Evolutionary conservation across 1,284 basidiomycete species (phyloP).

Genomic region (Leccinum griseonigrum): DNA sequence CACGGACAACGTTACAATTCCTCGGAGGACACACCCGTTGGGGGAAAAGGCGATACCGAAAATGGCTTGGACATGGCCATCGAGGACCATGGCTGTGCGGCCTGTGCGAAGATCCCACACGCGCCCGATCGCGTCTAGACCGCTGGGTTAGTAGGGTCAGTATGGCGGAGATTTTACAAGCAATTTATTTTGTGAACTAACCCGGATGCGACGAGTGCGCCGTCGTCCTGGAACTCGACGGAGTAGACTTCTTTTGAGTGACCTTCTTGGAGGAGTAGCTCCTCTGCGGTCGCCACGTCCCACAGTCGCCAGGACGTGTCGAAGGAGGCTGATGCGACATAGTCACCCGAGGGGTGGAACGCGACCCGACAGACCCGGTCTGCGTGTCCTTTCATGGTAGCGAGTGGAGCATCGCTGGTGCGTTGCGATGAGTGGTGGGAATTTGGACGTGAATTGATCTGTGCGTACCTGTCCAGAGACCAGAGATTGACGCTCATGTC

Average conservation of each 20-base stretch:
- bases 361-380: slow-evolving; percentile 91
- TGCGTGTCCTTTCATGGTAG: slow-evolving; percentile 84
- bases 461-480: slow-evolving; percentile 75
- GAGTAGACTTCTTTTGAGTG: slow-evolving; percentile 97
- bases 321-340: slow-evolving; percentile 93
- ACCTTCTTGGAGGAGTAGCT: slow-evolving; percentile 91
- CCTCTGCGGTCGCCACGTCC: slow-evolving; percentile 82
- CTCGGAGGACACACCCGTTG: slow-evolving; percentile 68
- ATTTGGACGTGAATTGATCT: slow-evolving; percentile 2
- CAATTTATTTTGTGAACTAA: slow-evolving; percentile 28
- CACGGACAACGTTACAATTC: slow-evolving; percentile 6
- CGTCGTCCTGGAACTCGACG: slow-evolving; percentile 94
- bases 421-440: slow-evolving; percentile 51
- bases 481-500: slow-evolving; percentile 87
- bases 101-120: slow-evolving; percentile 98
- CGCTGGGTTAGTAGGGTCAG: neutral
- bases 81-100: slow-evolving; percentile 95
- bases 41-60: slow-evolving; percentile 92
- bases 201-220: slow-evolving; percentile 91
- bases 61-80: slow-evolving; percentile 95
- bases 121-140: neutral
- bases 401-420: slow-evolving; percentile 52
- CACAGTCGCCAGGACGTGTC: slow-evolving; percentile 99
- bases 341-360: slow-evolving; percentile 94
- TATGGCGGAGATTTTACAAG: neutral